These are phyloP conservation scores for Leccinum aurantiacum DNA, from an alignment of 768 basidiomycete genomes.

Conservation along the genomic window DNA sequence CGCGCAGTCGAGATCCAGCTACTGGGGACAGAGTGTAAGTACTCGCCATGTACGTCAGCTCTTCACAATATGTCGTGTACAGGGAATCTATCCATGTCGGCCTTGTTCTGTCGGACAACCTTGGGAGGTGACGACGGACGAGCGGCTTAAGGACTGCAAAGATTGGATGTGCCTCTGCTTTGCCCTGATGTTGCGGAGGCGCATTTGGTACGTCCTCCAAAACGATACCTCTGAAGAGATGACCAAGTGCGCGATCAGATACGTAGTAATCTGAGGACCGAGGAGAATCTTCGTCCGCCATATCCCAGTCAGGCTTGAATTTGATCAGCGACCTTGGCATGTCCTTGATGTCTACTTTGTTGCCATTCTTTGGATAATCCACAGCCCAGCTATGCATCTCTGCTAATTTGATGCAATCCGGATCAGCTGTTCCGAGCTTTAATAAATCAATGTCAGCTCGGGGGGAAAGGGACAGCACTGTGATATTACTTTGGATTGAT, in stretches of 20 bases:
- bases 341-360: conserved; percentile 53
- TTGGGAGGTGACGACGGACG: conserved; percentile 24
- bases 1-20: conserved; percentile 55
- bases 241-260: conserved; percentile 69
- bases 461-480: neutral
- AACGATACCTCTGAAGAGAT: conserved; percentile 63
- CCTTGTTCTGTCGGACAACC: neutral
- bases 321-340: conserved; percentile 59
- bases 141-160: conserved; percentile 16
- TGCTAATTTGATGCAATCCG: conserved; percentile 57
- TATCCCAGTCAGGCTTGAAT: conserved; percentile 80
- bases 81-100: conserved; percentile 17
- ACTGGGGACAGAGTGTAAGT: conserved; percentile 65
- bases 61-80: conserved; percentile 49
- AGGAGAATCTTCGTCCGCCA: conserved; percentile 53
- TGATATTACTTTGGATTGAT: conserved; percentile 62
- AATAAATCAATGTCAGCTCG: conserved; percentile 3
- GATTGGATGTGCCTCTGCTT: conserved; percentile 35
- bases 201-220: conserved; percentile 38
- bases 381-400: conserved; percentile 63
- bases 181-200: conserved; percentile 7
- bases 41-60: conserved; percentile 67
- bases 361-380: conserved; percentile 79
- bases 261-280: conserved; percentile 67
- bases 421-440: conserved; percentile 63